Evolutionary conservation across 2,329 filamentous ascomycete genomes (phyloP).

Genomic region (Sporothrix phasma): DNA sequence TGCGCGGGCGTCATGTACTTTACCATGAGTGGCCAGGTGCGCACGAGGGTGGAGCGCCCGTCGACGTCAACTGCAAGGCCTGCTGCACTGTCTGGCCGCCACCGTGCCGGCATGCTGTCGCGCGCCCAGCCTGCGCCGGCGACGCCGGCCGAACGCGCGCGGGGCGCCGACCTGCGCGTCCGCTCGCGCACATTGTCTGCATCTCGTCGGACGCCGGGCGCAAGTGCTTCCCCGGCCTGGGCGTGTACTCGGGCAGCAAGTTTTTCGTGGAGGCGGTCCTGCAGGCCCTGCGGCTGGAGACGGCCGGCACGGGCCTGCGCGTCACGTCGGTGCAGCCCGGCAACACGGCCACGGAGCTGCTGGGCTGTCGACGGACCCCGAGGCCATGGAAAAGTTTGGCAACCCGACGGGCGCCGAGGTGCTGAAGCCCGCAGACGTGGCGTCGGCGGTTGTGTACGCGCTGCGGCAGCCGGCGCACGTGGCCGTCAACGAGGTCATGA

Average conservation of each 20-base stretch:
- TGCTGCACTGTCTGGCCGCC: conserved; percentile 61
- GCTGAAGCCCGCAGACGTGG: conserved; percentile 63
- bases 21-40: conserved; percentile 74
- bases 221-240: conserved; percentile 71
- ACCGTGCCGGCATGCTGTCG: conserved; percentile 62
- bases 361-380: conserved; percentile 63
- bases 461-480: conserved; percentile 65
- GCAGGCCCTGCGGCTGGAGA: conserved; percentile 66
- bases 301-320: conserved; percentile 59
- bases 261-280: conserved; percentile 78
- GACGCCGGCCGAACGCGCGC: background rate
- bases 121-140: conserved; percentile 36
- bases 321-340: conserved; percentile 70
- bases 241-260: conserved; percentile 74
- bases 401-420: conserved; percentile 67
- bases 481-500: conserved; percentile 69
- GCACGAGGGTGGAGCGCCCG: conserved; percentile 68
- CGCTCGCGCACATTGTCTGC: conserved; percentile 55
- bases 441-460: conserved; percentile 62
- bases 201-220: conserved; percentile 75
- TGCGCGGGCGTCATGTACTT: conserved; percentile 84
- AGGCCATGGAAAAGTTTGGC: conserved; percentile 70
- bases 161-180: background rate
- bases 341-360: conserved; percentile 62
- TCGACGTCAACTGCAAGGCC: conserved; percentile 79